A percentile compares a stretch with the other conserved stretches of the same genome.
These are phyloP conservation scores for Blastobotrys americana DNA, from an alignment of 805 yeast species.

Conservation along the genomic window DNA sequence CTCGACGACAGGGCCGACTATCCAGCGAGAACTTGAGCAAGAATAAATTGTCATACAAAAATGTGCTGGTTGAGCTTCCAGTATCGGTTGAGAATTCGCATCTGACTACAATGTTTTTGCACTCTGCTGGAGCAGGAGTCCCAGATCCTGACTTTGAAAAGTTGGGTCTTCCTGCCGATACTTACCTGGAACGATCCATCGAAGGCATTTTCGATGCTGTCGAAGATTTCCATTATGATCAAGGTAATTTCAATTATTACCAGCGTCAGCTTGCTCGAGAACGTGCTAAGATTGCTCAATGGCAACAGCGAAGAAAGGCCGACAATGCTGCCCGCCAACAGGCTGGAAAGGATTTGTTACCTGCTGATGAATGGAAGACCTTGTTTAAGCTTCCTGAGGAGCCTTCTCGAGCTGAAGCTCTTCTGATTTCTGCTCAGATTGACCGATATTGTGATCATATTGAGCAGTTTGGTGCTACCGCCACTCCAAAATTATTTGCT, in stretches of 20 bases:
- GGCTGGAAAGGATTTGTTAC: conserved; percentile 43
- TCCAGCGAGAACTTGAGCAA: conserved; percentile 54
- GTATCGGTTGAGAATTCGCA: conserved; percentile 60
- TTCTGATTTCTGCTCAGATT: conserved; percentile 60
- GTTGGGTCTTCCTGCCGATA: conserved; percentile 37
- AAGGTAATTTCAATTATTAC: conserved; percentile 71
- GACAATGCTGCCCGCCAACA: conserved; percentile 58
- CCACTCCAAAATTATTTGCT: conserved; percentile 57
- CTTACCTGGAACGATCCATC: conserved; percentile 38
- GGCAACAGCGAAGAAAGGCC: conserved; percentile 63
- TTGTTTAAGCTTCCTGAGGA: conserved; percentile 62
- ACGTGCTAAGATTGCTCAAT: conserved; percentile 57
- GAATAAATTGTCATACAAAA: conserved; percentile 54
- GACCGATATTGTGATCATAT: conserved; percentile 64
- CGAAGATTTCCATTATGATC: conserved; percentile 70
- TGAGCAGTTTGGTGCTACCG: conserved; percentile 62
- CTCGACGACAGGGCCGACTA: conserved; percentile 48
- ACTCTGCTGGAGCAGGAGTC: conserved; percentile 15
- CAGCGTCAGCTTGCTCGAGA: conserved; percentile 72
- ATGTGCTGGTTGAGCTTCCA: conserved; percentile 66
- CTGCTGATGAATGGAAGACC: conserved; percentile 56
- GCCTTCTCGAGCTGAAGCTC: conserved; percentile 67
- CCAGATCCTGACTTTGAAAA: conserved; percentile 29
- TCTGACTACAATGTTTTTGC: conserved; percentile 51
- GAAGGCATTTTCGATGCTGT: conserved; percentile 62